phyloP scores from a whole-genome alignment of 129 eudicot species.

The Daucus carota region DNA sequence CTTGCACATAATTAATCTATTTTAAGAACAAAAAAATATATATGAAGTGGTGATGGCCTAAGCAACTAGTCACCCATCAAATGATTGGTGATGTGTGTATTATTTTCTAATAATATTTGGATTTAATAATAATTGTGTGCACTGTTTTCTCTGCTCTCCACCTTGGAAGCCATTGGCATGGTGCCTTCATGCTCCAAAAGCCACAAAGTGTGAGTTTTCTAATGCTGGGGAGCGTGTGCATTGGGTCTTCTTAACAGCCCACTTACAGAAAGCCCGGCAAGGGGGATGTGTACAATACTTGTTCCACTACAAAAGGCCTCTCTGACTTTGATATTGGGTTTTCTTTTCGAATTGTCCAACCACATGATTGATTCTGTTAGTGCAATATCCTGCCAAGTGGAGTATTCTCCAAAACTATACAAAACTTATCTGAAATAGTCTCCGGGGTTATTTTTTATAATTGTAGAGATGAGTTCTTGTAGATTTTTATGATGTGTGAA shows the following conservation, averaged over 20 bases:
- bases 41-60: neutral
- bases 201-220: neutral
- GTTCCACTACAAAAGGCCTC: neutral
- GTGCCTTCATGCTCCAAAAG: neutral
- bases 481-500: too few species aligned
- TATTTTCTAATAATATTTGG: neutral
- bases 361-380: neutral
- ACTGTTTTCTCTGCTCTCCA: slow-evolving; percentile 9
- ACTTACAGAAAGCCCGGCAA: neutral
- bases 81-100: slow-evolving; percentile 6
- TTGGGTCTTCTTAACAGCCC: neutral
- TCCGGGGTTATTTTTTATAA: too few species aligned
- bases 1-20: neutral
- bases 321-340: neutral
- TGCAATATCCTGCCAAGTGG: neutral
- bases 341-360: neutral
- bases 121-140: neutral
- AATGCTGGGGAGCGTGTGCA: neutral
- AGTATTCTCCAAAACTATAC: neutral
- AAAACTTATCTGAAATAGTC: too few species aligned
- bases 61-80: slow-evolving; percentile 4
- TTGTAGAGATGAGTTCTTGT: too few species aligned
- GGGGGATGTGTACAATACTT: neutral
- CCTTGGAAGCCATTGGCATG: slow-evolving; percentile 6
- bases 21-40: neutral